A percentile compares a stretch with the other conserved stretches of the same genome.
Evolutionary conservation across 75 land plant species (phyloP).

Genomic region (Isoetes taiwanensis): DNA sequence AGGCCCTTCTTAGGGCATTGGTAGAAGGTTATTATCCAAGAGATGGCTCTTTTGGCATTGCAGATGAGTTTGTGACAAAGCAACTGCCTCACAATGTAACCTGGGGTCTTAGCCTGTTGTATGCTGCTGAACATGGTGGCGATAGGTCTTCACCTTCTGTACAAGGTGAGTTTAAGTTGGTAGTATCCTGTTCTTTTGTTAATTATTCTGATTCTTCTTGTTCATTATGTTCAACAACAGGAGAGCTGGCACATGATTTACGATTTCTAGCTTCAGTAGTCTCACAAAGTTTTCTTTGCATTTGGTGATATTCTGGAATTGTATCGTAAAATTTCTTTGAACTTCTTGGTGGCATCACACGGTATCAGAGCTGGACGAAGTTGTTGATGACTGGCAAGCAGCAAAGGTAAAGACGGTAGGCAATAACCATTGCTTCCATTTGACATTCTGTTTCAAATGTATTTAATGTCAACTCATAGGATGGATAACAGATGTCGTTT

Average conservation of each 20-base stretch:
- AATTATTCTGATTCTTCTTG: background rate
- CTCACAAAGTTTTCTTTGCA: slow-evolving; percentile 97
- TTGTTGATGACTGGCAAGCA: too few relatives aligned
- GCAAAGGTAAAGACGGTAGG: too few relatives aligned
- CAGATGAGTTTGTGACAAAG: slow-evolving; percentile 93
- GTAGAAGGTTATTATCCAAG: slow-evolving; percentile 43
- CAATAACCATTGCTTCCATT: too few relatives aligned
- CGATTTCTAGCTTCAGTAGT: slow-evolving; percentile 97
- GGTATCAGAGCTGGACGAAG: slow-evolving; percentile 95
- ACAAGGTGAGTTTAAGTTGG: too few relatives aligned
- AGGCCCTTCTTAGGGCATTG: slow-evolving; percentile 67
- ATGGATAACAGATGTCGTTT: too few relatives aligned
- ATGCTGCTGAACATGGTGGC: slow-evolving; percentile 87
- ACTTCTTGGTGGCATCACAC: slow-evolving; percentile 78
- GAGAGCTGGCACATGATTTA: slow-evolving; percentile 93
- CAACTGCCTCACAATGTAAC: slow-evolving; percentile 98
- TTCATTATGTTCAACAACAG: too few relatives aligned
- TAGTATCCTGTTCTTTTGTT: too few relatives aligned
- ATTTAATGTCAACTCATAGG: too few relatives aligned
- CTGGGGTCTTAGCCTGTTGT: slow-evolving; percentile 87
- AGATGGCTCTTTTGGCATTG: slow-evolving; percentile 86
- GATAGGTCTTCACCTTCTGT: slow-evolving; percentile 66
- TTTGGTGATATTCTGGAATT: slow-evolving; percentile 98
- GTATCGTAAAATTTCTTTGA: slow-evolving; percentile 75
- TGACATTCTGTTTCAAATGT: too few relatives aligned